Evolutionary conservation across 2,329 filamentous ascomycete genomes (phyloP), one percentile per base, ranked within the genome.

Genomic region (Alternaria dauci): DNA sequence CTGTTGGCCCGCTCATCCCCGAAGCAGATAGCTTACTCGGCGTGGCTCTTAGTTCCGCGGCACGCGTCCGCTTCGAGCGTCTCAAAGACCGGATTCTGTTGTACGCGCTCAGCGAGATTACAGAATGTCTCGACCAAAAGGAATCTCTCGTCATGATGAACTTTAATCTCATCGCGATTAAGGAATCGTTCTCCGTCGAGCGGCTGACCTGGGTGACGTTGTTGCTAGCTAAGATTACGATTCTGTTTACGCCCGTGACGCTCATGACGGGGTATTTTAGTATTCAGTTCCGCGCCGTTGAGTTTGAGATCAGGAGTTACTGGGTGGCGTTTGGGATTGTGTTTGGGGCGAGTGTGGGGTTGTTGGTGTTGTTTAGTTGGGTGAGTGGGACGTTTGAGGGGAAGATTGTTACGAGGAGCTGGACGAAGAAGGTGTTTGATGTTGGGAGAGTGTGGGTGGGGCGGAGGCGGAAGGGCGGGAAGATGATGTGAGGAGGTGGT

Each of bases 231-330:
- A 93, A 93, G 74, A 86, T 90, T 6, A 91, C 88, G 12, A 90
- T 93, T 41, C 81, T 93, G 52, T 93, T 93, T 79, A 82, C 93
- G 56, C 91, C 91, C 0, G 89, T 93, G 61, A 89, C 86, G 66
- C 84, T 93, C 50, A 88, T 93, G 86, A 92, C 90, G 4, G 87
- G 83, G 32, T 93, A 92, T 76, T 93, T 92, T 75, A 89, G 87
- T 6, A 84, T 89, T 1, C 85, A 91, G 73, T 85, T 92, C 51
- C 77, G 81, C 8, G 84, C 86, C 4, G 79, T 88, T 9, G 82
- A 85, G 50, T 92, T 91, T 76, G 87, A 85, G 0, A 78, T 84
- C 14, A 83, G 76, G 57, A 85, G 87, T 43, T 93, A 91, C 74
- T 93, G 90, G 90, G 81, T 85, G 51, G 80, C 84, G 28, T 93